Evolutionary conservation across 2,329 filamentous ascomycete species (phyloP), one percentile per base, ranked within the genome.

Genomic region (Nemania sp.): DNA sequence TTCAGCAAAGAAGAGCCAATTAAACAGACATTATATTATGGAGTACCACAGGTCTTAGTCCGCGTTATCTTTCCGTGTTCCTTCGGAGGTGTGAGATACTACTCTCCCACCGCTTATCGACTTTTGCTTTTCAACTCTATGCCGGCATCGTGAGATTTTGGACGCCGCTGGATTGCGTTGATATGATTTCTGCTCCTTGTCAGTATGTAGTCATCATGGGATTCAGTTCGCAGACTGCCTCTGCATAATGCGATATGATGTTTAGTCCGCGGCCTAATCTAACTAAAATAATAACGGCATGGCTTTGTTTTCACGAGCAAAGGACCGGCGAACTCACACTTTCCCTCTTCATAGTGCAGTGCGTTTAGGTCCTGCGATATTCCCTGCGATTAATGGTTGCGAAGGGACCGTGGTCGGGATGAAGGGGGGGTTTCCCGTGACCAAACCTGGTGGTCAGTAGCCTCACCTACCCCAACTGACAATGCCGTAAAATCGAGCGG

Each of bases 81-180:
- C 37, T 47, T 52, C 52, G 53, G 53, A 51, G 44, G 26, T 45
- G 36, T 40, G 42, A 11, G 22, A 41, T 34, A 19, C 26, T 54
- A 42, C 51, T 42, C 31, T 44, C n/a, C 57, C 50, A 57, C 54
- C 46, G 51, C 51, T 50, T 19, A 48, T 50, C 44, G 17, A 31
- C 28, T 51, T 52, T 53, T 50, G 31, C 53, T 54, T 57, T 53
- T 54, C 56, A 48, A 57, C 53, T 48, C 56, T 39, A 36, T 24
- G 45, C 23, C n/a, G 28, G 33, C 15, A 59, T 54, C 49, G 49
- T 51, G 56, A 54, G 46, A 44, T 49, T 49, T 26, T 36, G 17
- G 37, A 36, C 37, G 30, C 28, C 22, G 28, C 19, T 7, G n/a
- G 34, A 42, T 24, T 44, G 24, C 33, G 43, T 19, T 24, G 12